Base-by-base conservation (phyloP, 2,329 filamentous ascomycete species). In the Dactylellina parvicollis region DNA sequence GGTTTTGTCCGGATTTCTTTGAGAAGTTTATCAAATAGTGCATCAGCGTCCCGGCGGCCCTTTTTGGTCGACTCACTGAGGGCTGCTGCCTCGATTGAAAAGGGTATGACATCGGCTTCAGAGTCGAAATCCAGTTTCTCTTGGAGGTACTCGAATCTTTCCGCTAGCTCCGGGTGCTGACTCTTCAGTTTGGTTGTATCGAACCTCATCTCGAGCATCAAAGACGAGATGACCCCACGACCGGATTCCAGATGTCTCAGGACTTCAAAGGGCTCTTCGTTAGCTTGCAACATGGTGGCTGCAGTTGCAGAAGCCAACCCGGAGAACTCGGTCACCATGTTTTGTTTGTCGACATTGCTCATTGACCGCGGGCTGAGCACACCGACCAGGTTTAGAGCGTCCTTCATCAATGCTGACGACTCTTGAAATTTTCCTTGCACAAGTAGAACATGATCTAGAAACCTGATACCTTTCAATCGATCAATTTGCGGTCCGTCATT, bases 191-290 rank as follows among this genome's bases (percentile, higher is more conserved):
- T 24, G 34, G 36, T 34, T n/a, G 72, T 57, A 59, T 78, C 75
- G 0, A 50, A 52, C 1, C 77, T 76, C 22, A 79, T 75, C 14
- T 78, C 72, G 7, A 72, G 1, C 1, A 78, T 44, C n/a, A 71
- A 72, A 12, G 60, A 62, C 1, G 75, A 62, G 24, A 80, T 22
- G 2, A 79, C 60, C 1, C 77, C 77, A 9, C 79, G 76, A 8
- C 78, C 78, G 0, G 56, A 54, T 47, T 80, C 79, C 2, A 80
- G 74, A 2, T 77, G 52, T n/a, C 66, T 24, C 0, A 79, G 18
- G 0, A 76, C 78, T 9, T 36, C 30, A 30, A 47, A 24, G 0
- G 75, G 49, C 0, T 28, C 49, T 32, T 76, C 69, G 10, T 32
- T 46, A 10, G 52, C 50, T 5, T 55, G 16, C 12, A 79, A 69